Percentiles rank a stretch among this genome's conserved stretches.
Evolutionary conservation across 2,329 filamentous ascomycete genomes (phyloP).

Genomic region (Verticillium tricorpus): DNA sequence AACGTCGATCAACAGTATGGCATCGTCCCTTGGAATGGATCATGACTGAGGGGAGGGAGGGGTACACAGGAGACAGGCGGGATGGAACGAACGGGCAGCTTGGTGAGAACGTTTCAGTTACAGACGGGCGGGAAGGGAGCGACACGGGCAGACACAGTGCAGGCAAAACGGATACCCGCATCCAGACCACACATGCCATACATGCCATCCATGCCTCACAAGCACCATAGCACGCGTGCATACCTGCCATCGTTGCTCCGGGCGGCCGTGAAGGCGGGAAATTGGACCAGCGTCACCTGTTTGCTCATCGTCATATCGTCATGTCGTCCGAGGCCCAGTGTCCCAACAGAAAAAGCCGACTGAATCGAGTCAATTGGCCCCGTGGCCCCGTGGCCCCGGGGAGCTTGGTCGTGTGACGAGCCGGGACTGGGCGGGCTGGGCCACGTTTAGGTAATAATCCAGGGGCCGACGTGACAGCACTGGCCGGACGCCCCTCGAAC

Average conservation of each 20-base stretch:
- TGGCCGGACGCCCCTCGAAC: background rate
- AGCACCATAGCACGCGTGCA: background rate
- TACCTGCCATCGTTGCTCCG: background rate
- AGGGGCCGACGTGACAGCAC: background rate
- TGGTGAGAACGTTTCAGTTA: background rate
- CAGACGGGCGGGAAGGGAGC: background rate
- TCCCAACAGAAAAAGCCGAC: background rate
- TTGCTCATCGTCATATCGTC: background rate
- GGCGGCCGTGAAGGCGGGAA: background rate
- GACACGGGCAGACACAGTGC: background rate
- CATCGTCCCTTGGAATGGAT: background rate
- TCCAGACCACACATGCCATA: background rate
- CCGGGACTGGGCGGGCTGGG: background rate
- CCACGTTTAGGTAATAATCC: background rate
- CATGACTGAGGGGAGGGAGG: background rate
- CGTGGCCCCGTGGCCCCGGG: background rate
- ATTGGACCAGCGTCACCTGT: background rate
- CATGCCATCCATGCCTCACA: background rate
- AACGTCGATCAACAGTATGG: background rate
- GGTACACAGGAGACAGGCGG: background rate
- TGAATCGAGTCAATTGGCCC: background rate
- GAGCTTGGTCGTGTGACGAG: background rate
- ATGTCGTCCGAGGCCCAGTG: background rate
- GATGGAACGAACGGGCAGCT: background rate
- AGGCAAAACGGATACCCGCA: background rate